Percentiles rank a stretch among this genome's conserved stretches.
phyloP scores from a whole-genome alignment of 2,329 filamentous ascomycete genomes.

The Fusarium annulatum region DNA sequence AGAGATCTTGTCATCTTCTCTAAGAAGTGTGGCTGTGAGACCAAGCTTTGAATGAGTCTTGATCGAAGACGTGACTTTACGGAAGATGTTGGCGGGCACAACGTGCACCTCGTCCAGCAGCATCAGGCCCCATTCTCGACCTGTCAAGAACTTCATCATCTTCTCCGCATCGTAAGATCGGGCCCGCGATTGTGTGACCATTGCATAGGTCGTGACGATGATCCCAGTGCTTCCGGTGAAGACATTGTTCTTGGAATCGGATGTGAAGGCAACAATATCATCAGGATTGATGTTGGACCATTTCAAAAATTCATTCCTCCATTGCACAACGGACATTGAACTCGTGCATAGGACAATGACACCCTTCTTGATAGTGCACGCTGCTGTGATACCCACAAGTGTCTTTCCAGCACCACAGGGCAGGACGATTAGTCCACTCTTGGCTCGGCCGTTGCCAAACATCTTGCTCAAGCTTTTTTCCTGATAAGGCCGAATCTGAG shows the following conservation, averaged over 20 bases:
- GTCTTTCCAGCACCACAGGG: constrained; percentile 98
- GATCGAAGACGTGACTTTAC: constrained; percentile 91
- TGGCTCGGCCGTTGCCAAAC: constrained; percentile 97
- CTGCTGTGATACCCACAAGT: constrained; percentile 96
- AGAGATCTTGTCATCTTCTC: constrained; percentile 98
- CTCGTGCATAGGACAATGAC: constrained; percentile 95
- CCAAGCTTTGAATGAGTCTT: constrained; percentile 96
- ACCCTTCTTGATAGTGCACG: constrained; percentile 97
- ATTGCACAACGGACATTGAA: constrained; percentile 97
- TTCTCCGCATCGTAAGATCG: constrained; percentile 93
- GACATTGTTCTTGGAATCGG: constrained; percentile 82
- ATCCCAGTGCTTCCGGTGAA: constrained; percentile 93
- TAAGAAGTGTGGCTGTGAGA: constrained; percentile 89
- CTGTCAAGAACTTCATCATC: constrained; percentile 94
- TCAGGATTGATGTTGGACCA: constrained; percentile 97
- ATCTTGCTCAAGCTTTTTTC: constrained; percentile 98
- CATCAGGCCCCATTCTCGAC: constrained; percentile 96
- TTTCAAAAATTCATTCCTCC: constrained; percentile 95
- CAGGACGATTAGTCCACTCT: constrained; percentile 96
- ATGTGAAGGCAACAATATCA: constrained; percentile 94
- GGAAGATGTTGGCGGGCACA: constrained; percentile 95
- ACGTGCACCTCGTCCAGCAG: constrained; percentile 98
- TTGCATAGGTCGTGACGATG: constrained; percentile 97
- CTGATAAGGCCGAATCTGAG: constrained; percentile 93
- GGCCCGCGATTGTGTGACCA: constrained; percentile 93